Evolutionary conservation across 306 rosid species (phyloP).

Genomic region (Calophaca sinica): DNA sequence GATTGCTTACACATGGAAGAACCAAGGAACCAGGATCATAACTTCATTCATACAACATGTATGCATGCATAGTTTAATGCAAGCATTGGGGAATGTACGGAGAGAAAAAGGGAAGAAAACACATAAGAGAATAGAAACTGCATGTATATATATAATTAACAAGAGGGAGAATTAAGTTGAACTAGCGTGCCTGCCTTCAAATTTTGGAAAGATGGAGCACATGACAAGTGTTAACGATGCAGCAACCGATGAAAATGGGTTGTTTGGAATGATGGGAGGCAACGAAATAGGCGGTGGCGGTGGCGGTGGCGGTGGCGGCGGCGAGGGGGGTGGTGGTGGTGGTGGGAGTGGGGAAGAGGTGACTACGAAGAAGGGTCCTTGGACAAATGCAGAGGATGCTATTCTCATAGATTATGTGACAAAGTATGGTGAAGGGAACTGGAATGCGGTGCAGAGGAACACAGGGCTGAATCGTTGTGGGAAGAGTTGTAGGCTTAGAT

Average conservation of each 20-base stretch:
- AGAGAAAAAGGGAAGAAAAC: not conserved
- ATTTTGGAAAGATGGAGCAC: constrained; percentile 21
- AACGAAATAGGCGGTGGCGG: not conserved
- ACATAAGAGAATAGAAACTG: not conserved
- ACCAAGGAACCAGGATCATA: too few species aligned
- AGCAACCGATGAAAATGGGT: constrained; percentile 42
- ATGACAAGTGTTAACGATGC: constrained; percentile 33
- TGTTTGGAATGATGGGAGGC: constrained; percentile 9
- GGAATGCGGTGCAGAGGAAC: constrained; percentile 81
- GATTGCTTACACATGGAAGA: too few species aligned
- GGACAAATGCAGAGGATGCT: constrained; percentile 85
- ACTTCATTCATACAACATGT: not conserved
- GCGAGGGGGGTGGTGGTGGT: not conserved
- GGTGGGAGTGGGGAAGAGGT: constrained; percentile 37
- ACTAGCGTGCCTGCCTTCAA: not conserved
- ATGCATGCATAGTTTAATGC: not conserved
- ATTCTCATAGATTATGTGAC: constrained; percentile 78
- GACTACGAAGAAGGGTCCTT: constrained; percentile 79
- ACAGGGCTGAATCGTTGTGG: constrained; percentile 85
- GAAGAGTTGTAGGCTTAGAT: constrained; percentile 90
- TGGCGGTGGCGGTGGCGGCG: constrained; percentile 8
- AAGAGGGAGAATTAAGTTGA: not conserved
- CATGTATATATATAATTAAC: too few species aligned
- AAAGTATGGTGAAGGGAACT: constrained; percentile 89
- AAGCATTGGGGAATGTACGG: not conserved